phyloP scores from a whole-genome alignment of 805 yeast genomes.

The Cyberlindnera mrakii region DNA sequence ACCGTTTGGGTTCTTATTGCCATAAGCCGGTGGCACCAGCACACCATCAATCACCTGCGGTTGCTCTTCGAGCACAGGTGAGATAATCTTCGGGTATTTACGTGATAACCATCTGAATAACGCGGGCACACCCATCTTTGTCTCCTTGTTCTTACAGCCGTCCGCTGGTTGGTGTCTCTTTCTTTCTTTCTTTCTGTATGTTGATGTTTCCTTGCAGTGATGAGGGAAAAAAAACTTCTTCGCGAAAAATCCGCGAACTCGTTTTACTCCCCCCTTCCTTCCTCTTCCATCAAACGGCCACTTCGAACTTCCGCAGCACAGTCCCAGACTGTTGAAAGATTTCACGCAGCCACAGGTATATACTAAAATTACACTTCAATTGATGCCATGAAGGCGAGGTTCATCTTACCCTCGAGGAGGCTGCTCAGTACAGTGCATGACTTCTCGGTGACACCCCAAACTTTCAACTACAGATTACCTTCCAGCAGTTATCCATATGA shows the following conservation, averaged over 20 bases:
- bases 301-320: no score
- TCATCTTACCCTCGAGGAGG: background rate
- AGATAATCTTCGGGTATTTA: conserved; percentile 89
- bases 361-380: no score
- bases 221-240: no score
- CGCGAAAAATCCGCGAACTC: no score
- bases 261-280: no score
- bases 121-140: conserved; percentile 90
- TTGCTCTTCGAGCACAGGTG: conserved; percentile 80
- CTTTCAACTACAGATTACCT: conserved; percentile 19
- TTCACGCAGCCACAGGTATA: no score
- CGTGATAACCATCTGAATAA: conserved; percentile 92
- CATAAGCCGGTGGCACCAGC: conserved; percentile 58
- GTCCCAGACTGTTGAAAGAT: no score
- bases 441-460: conserved; percentile 18
- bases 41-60: conserved; percentile 53
- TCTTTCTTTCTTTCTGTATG: no score
- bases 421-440: conserved; percentile 8
- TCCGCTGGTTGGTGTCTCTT: no score
- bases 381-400: background rate
- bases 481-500: conserved; percentile 10
- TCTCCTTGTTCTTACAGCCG: no score
- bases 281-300: no score
- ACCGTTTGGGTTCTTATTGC: conserved; percentile 86
- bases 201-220: no score